Evolutionary conservation across 306 rosid species (phyloP).

Genomic region (Oemleria cerasiformis): DNA sequence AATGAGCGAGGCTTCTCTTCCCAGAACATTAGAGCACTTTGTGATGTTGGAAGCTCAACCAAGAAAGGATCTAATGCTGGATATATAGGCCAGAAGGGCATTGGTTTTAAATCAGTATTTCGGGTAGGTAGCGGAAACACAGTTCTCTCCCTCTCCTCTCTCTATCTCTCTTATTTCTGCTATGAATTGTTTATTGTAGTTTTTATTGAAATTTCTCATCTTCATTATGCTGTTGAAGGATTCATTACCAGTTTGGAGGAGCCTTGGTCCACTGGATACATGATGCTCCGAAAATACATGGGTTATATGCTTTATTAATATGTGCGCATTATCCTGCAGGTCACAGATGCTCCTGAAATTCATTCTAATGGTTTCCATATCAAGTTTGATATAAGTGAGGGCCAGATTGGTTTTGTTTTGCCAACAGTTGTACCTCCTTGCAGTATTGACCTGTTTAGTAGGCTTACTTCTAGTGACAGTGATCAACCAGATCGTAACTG

Average conservation of each 20-base stretch:
- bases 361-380: constrained; percentile 97
- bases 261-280: neutral
- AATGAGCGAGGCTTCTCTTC: constrained; percentile 85
- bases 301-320: constrained; percentile 21
- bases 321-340: constrained; percentile 48
- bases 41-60: constrained; percentile 96
- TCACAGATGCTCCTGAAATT: constrained; percentile 96
- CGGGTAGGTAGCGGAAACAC: constrained; percentile 57
- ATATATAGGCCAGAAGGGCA: constrained; percentile 95
- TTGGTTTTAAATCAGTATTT: constrained; percentile 95
- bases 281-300: neutral
- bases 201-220: neutral
- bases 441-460: constrained; percentile 49
- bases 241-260: neutral
- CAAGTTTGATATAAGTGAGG: constrained; percentile 92
- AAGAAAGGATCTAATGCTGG: constrained; percentile 90
- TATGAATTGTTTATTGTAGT: neutral
- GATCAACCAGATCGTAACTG: constrained; percentile 38
- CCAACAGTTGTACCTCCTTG: constrained; percentile 80
- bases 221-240: neutral
- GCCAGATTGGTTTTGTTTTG: constrained; percentile 94
- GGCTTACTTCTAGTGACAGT: constrained; percentile 48
- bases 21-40: constrained; percentile 84
- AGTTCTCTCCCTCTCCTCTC: neutral
- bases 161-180: neutral